Evolutionary conservation across 768 basidiomycete species (phyloP).

Genomic region (Coprinopsis strossmayeri): DNA sequence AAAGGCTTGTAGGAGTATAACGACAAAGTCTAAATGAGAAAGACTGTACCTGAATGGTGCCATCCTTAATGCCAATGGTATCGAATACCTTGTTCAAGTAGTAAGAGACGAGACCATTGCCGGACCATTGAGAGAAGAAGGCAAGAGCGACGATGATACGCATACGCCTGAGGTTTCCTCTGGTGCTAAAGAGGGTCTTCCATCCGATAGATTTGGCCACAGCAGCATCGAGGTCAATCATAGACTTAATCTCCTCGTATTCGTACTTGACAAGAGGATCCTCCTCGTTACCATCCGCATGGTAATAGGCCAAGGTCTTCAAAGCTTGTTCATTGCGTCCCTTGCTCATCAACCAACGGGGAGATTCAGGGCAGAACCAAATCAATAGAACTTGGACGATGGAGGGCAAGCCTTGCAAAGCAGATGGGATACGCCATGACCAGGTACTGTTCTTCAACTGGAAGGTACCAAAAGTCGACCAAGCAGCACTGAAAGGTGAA

Average conservation of each 20-base stretch:
- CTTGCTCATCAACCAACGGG: conserved; percentile 76
- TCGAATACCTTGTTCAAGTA: conserved; percentile 72
- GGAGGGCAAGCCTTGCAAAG: conserved; percentile 66
- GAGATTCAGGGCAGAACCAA: conserved; percentile 74
- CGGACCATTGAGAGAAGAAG: conserved; percentile 85
- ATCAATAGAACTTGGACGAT: conserved; percentile 59
- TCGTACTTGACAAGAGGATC: conserved; percentile 70
- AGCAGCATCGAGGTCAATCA: conserved; percentile 61
- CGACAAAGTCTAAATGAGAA: not conserved
- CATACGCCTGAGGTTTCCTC: conserved; percentile 73
- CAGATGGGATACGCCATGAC: conserved; percentile 81
- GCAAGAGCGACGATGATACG: conserved; percentile 70
- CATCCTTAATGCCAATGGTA: conserved; percentile 57
- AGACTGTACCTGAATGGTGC: conserved; percentile 35
- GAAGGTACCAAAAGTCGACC: conserved; percentile 81
- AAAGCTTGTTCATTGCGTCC: conserved; percentile 67
- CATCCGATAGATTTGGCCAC: conserved; percentile 58
- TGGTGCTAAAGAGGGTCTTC: conserved; percentile 58
- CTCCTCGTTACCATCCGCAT: conserved; percentile 66
- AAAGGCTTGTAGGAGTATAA: not conserved
- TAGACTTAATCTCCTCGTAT: conserved; percentile 75
- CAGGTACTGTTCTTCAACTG: conserved; percentile 55
- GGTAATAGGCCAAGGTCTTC: conserved; percentile 71
- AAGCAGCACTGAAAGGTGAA: conserved; percentile 50
- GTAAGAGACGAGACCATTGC: conserved; percentile 79